Evolutionary conservation across 306 rosid species (phyloP), one percentile per base, ranked within the genome.

Genomic region (Rosa persica): DNA sequence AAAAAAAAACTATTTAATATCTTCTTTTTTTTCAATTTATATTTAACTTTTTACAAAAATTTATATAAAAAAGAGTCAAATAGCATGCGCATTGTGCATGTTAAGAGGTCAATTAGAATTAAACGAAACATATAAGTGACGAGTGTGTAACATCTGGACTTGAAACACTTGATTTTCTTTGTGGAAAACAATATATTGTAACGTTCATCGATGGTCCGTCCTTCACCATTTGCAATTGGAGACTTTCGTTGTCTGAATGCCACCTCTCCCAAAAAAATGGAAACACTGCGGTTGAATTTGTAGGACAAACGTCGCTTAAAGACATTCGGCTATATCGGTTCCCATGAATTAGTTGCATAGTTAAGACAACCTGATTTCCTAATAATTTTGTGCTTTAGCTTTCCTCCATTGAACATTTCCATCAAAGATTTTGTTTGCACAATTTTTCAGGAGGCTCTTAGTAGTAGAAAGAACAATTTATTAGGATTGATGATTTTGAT

Each of bases 351-450:
- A 2, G 93, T 78, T 70, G 79, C 69, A 80, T 92, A 88, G 83
- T 90, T 72, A 36, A 89, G 81, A 72, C 97, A 89, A 48, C 94
- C 91, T 4, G 85, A 86, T 85, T 87, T 82, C 60, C 76, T 89
- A 96, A 90, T 92, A 39, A 85, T 86, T 34, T 75, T 89, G 11
- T 86, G 91, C 80, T 90, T 96, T 76, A 94, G 48, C 82, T 80
- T 82, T 80, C 93, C 96, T 78, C 97, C 97, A 22, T 79, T 81
- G 55, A 94, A 90, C 36, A 92, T 67, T 78, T 79, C 90, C 93
- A 90, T 89, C 85, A 87, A 27, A 10, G 83, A 82, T 38, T 44
- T 81, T 86, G 86, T 79, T 97, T 94, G 85, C 78, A 83, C 69
- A 74, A 60, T 74, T 25, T 5, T 70, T 69, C 76, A 27, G 8